Percentiles rank a stretch among this genome's conserved stretches.
phyloP scores from a whole-genome alignment of 495 filamentous ascomycete species.

The Penicillium robsamsonii region DNA sequence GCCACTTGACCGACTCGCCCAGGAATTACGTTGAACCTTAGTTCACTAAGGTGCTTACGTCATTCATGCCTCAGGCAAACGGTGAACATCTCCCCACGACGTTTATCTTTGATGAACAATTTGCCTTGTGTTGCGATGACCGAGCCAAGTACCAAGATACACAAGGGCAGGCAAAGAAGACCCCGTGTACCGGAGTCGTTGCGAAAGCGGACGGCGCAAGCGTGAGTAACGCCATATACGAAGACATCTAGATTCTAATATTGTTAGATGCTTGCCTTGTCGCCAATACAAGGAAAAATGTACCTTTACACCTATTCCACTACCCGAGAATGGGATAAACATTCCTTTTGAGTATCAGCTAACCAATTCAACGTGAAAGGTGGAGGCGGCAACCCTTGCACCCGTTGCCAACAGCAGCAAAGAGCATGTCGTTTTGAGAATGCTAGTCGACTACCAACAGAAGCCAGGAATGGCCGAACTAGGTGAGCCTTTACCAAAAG shows the following conservation, averaged over 20 bases:
- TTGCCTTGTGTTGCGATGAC: background rate
- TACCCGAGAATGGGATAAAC: too few relatives aligned
- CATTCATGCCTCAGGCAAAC: background rate
- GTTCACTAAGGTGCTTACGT: too few relatives aligned
- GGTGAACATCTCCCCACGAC: too few relatives aligned
- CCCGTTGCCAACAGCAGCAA: slow-evolving; percentile 17
- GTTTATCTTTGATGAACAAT: too few relatives aligned
- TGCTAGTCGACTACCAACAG: background rate
- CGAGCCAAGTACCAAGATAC: slow-evolving; percentile 7
- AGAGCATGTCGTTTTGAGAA: slow-evolving; percentile 15
- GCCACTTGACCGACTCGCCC: too few relatives aligned
- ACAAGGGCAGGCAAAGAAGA: slow-evolving; percentile 9
- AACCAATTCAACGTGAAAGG: slow-evolving; percentile 3
- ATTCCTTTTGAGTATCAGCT: too few relatives aligned
- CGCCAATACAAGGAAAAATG: slow-evolving; percentile 21
- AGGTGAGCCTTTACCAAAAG: background rate
- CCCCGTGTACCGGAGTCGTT: slow-evolving; percentile 12
- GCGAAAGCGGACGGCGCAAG: slow-evolving; percentile 12
- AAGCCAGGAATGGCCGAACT: background rate
- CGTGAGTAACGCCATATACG: slow-evolving; percentile 4
- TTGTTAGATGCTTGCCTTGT: slow-evolving; percentile 19
- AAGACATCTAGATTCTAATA: too few relatives aligned
- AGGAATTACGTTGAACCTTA: too few relatives aligned
- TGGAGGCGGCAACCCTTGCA: slow-evolving; percentile 18
- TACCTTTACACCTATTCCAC: slow-evolving; percentile 3